phyloP scores from a whole-genome alignment of 2,329 filamentous ascomycete species.

The Xylariaceae sp. region DNA sequence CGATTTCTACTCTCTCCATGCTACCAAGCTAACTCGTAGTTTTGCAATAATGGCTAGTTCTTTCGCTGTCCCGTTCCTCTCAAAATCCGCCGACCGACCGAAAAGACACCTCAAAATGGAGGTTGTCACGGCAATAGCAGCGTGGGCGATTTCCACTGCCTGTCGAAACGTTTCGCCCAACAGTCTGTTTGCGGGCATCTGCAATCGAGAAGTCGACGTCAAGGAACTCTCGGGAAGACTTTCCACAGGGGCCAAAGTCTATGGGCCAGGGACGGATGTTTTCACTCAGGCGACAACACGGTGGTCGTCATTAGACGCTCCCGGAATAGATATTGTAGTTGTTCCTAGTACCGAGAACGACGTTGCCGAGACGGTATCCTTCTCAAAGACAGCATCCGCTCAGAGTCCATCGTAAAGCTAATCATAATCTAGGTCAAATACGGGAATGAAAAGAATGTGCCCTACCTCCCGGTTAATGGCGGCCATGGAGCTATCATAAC shows the following conservation, averaged over 20 bases:
- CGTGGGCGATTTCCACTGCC: conserved; percentile 30
- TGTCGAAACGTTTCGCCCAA: conserved; percentile 20
- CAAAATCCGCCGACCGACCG: not conserved
- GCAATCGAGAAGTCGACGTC: conserved; percentile 23
- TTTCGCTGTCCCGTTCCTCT: too few relatives aligned
- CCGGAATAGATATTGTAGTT: conserved; percentile 49
- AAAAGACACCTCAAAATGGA: conserved; percentile 18
- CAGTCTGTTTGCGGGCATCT: conserved; percentile 16
- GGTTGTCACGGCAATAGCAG: conserved; percentile 31
- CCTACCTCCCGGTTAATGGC: conserved; percentile 44
- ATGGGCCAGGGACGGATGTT: conserved; percentile 43
- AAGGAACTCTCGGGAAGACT: conserved; percentile 36
- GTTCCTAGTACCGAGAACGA: conserved; percentile 51
- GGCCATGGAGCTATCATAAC: conserved; percentile 45
- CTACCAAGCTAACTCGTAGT: too few relatives aligned
- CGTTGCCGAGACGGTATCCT: conserved; percentile 49
- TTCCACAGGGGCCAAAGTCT: conserved; percentile 45
- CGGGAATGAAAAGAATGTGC: conserved; percentile 41
- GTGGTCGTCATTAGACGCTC: conserved; percentile 50
- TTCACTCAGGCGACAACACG: conserved; percentile 44
- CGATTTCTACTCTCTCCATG: too few relatives aligned
- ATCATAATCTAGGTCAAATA: conserved; percentile 37
- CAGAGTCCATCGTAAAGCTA: not conserved
- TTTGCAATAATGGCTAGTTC: too few relatives aligned
- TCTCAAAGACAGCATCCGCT: not conserved